A percentile compares a stretch with the other conserved stretches of the same genome.
Evolutionary conservation across 2,329 filamentous ascomycete genomes (phyloP).

Genomic region (Fonsecaea pugnacius): DNA sequence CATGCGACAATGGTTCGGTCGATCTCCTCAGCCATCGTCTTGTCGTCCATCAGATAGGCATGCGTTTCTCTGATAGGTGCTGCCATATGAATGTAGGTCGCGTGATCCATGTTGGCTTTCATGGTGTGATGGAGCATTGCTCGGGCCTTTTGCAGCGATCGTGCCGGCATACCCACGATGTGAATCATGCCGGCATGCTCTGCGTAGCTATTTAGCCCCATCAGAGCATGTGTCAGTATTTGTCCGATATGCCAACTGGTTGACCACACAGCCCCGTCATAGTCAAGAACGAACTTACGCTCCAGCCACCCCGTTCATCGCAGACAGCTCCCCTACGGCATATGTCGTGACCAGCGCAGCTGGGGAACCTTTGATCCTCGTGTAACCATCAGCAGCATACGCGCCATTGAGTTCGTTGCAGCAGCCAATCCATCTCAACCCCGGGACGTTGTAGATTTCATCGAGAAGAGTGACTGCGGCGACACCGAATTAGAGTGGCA

Average conservation of each 20-base stretch:
- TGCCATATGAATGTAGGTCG: conserved; percentile 35
- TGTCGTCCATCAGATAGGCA: conserved; percentile 38
- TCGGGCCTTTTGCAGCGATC: conserved; percentile 52
- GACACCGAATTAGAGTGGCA: background rate
- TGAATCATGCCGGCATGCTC: conserved; percentile 64
- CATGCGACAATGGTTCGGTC: conserved; percentile 37
- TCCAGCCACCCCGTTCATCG: conserved; percentile 44
- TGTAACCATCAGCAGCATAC: conserved; percentile 78
- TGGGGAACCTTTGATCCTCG: conserved; percentile 68
- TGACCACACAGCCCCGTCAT: background rate
- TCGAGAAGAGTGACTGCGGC: conserved; percentile 54
- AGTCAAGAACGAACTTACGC: conserved; percentile 34
- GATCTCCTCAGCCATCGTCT: conserved; percentile 36
- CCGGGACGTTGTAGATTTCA: conserved; percentile 56
- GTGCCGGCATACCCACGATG: conserved; percentile 61
- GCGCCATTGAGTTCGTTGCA: conserved; percentile 66
- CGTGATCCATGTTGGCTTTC: conserved; percentile 37
- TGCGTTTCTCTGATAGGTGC: conserved; percentile 33
- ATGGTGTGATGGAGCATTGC: conserved; percentile 45
- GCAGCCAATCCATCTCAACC: conserved; percentile 53
- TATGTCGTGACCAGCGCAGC: conserved; percentile 58
- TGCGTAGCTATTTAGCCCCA: conserved; percentile 51
- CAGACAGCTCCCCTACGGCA: conserved; percentile 59
- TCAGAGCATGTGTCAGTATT: background rate
- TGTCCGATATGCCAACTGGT: background rate